Evolutionary conservation across 768 basidiomycete genomes (phyloP).

Genomic region (Lactarius pseudohatsudake): DNA sequence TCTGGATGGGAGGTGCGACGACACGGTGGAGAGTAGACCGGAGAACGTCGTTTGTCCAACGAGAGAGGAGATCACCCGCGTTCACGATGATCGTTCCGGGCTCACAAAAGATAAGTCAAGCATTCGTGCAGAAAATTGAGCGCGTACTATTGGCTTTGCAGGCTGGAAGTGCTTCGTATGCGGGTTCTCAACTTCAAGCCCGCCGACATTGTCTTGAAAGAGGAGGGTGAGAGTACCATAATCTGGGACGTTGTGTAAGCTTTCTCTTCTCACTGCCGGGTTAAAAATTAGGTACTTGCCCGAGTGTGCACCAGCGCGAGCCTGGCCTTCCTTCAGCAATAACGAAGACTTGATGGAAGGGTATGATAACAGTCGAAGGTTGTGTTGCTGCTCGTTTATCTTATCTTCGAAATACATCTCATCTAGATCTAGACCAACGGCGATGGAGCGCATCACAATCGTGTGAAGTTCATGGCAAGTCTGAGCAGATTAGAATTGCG

Average conservation of each 20-base stretch:
- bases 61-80: slow-evolving; percentile 74
- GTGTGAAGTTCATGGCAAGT: slow-evolving; percentile 76
- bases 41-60: slow-evolving; percentile 82
- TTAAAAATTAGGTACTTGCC: slow-evolving; percentile 40
- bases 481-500: slow-evolving; percentile 34
- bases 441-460: slow-evolving; percentile 81
- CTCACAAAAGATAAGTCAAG: slow-evolving; percentile 39
- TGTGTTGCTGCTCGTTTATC: slow-evolving; percentile 77
- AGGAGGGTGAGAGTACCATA: slow-evolving; percentile 81
- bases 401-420: slow-evolving; percentile 75
- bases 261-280: not conserved
- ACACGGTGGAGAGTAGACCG: slow-evolving; percentile 83
- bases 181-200: slow-evolving; percentile 79
- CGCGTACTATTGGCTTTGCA: slow-evolving; percentile 71
- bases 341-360: slow-evolving; percentile 66
- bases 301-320: slow-evolving; percentile 81
- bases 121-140: not conserved
- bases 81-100: slow-evolving; percentile 82
- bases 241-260: slow-evolving; percentile 42
- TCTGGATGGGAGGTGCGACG: slow-evolving; percentile 62
- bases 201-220: slow-evolving; percentile 84
- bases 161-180: slow-evolving; percentile 70
- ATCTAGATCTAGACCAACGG: slow-evolving; percentile 70
- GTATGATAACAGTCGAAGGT: slow-evolving; percentile 77
- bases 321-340: slow-evolving; percentile 63